A percentile compares a stretch with the other conserved stretches of the same genome.
Evolutionary conservation across 352 stramenopile genomes (phyloP).

Genomic region (Phytophthora tubulina): DNA sequence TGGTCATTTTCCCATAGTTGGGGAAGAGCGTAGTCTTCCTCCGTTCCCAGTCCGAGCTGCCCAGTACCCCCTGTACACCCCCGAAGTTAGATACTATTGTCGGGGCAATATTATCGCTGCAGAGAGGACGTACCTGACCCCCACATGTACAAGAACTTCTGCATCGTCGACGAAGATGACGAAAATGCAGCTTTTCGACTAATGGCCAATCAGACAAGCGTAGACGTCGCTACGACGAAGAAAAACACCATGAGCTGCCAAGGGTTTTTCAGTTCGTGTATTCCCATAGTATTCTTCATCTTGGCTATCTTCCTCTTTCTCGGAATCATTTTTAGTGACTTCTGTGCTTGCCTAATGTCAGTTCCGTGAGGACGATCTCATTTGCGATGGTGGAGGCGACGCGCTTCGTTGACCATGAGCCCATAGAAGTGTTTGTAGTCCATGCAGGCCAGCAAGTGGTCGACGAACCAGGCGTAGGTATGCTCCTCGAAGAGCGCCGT

Average conservation of each 20-base stretch:
- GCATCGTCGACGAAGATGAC: conserved; percentile 21
- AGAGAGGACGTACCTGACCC: conserved; percentile 55
- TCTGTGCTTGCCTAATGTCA: conserved; percentile 1
- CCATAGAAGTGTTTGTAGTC: conserved; percentile 87
- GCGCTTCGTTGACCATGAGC: conserved; percentile 83
- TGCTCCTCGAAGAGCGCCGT: conserved; percentile 77
- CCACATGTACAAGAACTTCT: conserved; percentile 59
- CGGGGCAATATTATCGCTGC: not conserved
- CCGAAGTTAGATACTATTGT: not conserved
- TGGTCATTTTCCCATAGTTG: conserved; percentile 44
- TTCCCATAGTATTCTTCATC: conserved; percentile 11
- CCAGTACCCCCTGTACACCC: conserved; percentile 63
- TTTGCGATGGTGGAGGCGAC: conserved; percentile 67
- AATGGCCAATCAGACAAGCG: conserved; percentile 35
- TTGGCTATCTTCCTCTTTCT: conserved; percentile 7
- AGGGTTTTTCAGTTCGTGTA: conserved; percentile 12
- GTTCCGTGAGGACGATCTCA: conserved; percentile 29
- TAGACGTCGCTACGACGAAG: not conserved
- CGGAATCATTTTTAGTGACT: not conserved
- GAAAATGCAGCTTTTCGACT: conserved; percentile 9
- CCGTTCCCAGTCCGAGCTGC: conserved; percentile 68
- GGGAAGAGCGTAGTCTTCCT: conserved; percentile 65
- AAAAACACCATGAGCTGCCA: not conserved
- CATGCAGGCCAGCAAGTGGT: conserved; percentile 82
- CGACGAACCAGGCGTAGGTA: conserved; percentile 80